Evolutionary conservation across 2,329 filamentous ascomycete species (phyloP), one percentile per base, ranked within the genome.

Genomic region (Verticillium nonalfalfae): DNA sequence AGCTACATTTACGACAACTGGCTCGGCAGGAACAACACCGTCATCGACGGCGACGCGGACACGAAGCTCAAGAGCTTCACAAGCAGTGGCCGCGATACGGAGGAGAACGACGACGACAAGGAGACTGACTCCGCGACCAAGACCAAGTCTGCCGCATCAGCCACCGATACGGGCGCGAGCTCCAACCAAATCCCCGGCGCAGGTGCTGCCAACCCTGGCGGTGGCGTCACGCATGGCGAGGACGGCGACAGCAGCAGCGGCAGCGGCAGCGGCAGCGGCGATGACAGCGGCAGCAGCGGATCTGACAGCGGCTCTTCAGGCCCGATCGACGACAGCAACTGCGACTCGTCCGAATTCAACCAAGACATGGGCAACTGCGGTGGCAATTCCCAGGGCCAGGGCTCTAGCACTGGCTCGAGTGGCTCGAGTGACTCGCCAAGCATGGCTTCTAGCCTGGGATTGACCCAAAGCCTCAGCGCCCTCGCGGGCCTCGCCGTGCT

Each of bases 41-140:
- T 98, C 62, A 77, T 87, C 59, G 88, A 96, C 70, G 88, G 89
- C 66, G 78, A 93, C 74, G 87, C 93, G 72, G 73, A 80, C 58
- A 95, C 93, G 58, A 78, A 92, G 13, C 82, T 99, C 35, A 88
- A 86, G 66, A 95, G 90, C 31, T 85, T 98, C 65, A 78, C 87
- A 59, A 93, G 87, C n/a, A 91, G 90, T 1, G 95, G 95, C 59
- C 82, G 88, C 52, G 83, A 98, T 71, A 79, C 77, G 62, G 61
- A 63, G 60, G 40, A 60, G 57, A 55, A 66, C 52, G 83, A 98
- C 71, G 79, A 77, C 63, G 79, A 77, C 63, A 60, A 63, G 60
- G 40, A 62, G 34, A 56, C 61, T 3, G 60, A 63, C 34, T 64
- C 56, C 26, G 59, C 68, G 40, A 66, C 65, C 65, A 66, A 68